Conservation (phyloP, 2,329 filamentous ascomycete species). For the Colletotrichum zoysiae region DNA sequence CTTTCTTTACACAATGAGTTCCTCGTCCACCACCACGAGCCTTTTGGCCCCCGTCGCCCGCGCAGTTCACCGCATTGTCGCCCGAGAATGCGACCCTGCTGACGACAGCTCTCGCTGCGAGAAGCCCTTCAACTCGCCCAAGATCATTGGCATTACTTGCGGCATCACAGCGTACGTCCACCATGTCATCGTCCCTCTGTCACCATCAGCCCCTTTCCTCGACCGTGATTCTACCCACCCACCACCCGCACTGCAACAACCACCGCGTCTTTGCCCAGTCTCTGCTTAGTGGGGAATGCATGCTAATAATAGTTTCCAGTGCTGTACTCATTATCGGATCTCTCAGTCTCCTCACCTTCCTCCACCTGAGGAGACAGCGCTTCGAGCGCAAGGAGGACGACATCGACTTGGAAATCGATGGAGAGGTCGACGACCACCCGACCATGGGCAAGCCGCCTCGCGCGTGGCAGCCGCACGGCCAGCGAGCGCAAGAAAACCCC, state of each 20-base stretch:
- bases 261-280: neutral
- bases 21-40: neutral
- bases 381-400: conserved; percentile 34
- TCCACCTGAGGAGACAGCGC: conserved; percentile 31
- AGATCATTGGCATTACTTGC: conserved; percentile 33
- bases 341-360: conserved; percentile 10
- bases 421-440: conserved; percentile 36
- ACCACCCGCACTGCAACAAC: neutral
- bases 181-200: neutral
- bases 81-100: conserved; percentile 29
- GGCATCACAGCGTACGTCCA: conserved; percentile 32
- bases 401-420: conserved; percentile 31
- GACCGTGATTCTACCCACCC: no score
- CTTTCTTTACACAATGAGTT: conserved; percentile 12
- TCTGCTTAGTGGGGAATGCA: neutral
- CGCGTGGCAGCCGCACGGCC: conserved; percentile 36
- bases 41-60: conserved; percentile 29
- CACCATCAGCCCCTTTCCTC: neutral
- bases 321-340: conserved; percentile 31
- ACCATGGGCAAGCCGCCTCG: conserved; percentile 38
- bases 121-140: conserved; percentile 32
- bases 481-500: conserved; percentile 15
- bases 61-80: conserved; percentile 12
- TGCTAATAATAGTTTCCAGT: conserved; percentile 7
- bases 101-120: conserved; percentile 31